Evolutionary conservation across 805 yeast species (phyloP), one percentile per base, ranked within the genome.

Genomic region (Nakazawaea anatomiae): DNA sequence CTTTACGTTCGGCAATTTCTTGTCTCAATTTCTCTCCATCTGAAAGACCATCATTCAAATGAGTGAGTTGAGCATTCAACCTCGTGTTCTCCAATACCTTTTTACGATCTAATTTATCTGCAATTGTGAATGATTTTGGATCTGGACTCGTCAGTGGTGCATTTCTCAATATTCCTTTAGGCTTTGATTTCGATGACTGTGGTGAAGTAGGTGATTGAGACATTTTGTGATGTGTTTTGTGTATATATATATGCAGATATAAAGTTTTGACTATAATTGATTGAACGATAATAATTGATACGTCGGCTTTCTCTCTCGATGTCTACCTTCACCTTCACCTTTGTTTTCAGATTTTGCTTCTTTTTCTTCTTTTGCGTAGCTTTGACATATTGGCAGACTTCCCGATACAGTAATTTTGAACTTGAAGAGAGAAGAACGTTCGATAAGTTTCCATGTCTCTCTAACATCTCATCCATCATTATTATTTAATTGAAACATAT

Each of bases 71-170:
- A 0, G 96, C 85, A 63, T 90, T 90, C 58, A 84, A 68, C 55
- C 78, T 76, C 0, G 97, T 90, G 67, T 90, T 90, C 57, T 79
- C 82, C 52, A 85, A 80, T 18, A 90, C 97, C 60, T 85, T 80
- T 57, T 84, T 77, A 54, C 97, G 56, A 51, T 68, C 72, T 47
- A 68, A 60, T 27, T 58, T 54, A n/a, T 57, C 58, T 1, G 8
- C 35, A 9, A 9, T 32, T 11, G 35, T 32, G 35, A 32, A 32
- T 8, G 54, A 49, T 6, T 55, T 53, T 41, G 59, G 67, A 2
- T 43, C 35, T 34, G 42, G 25, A 12, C 9, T 28, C 10, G 8
- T 12, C 2, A 39, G 34, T 12, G 58, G 53, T 1, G 65, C 66
- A 43, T 68, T 68, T 53, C 67, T 66, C 35, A 68, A 55, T 18